These are phyloP conservation scores for Penicillium hordei DNA, from an alignment of 2,329 filamentous ascomycete genomes.

Conservation along the genomic window DNA sequence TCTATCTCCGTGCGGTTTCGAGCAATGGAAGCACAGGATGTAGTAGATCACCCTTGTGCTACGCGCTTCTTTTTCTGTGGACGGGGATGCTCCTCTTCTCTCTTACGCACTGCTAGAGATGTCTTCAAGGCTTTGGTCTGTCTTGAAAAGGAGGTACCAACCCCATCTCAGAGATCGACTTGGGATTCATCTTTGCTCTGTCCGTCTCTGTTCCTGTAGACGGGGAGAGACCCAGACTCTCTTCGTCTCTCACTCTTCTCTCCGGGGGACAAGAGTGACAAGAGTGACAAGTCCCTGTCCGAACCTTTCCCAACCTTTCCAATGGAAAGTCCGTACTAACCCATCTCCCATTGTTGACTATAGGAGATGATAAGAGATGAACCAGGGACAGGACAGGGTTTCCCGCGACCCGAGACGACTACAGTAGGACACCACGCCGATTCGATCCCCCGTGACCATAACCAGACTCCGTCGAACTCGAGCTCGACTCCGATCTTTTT, in stretches of 20 bases:
- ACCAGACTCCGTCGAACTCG: background rate
- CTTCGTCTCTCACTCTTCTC: background rate
- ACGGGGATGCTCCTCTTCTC: background rate
- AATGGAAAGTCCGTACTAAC: background rate
- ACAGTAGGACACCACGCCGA: background rate
- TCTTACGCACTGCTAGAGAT: background rate
- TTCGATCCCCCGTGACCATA: background rate
- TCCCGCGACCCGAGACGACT: background rate
- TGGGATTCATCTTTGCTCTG: background rate
- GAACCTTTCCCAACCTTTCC: no score
- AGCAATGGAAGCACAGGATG: conserved; percentile 11
- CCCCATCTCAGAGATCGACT: background rate
- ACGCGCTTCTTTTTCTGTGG: background rate
- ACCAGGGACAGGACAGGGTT: background rate
- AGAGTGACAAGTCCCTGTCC: no score
- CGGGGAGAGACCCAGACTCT: background rate
- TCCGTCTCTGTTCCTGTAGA: background rate
- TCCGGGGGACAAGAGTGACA: background rate
- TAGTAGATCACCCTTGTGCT: conserved; percentile 12
- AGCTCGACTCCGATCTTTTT: background rate
- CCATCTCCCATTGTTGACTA: background rate
- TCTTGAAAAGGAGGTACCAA: background rate
- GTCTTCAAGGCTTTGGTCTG: background rate
- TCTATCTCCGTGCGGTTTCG: conserved; percentile 20
- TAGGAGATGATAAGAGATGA: background rate